These are phyloP conservation scores for Dimargaris xerosporica DNA, from an alignment of 192 early-diverging fungal species.

Conservation along the genomic window DNA sequence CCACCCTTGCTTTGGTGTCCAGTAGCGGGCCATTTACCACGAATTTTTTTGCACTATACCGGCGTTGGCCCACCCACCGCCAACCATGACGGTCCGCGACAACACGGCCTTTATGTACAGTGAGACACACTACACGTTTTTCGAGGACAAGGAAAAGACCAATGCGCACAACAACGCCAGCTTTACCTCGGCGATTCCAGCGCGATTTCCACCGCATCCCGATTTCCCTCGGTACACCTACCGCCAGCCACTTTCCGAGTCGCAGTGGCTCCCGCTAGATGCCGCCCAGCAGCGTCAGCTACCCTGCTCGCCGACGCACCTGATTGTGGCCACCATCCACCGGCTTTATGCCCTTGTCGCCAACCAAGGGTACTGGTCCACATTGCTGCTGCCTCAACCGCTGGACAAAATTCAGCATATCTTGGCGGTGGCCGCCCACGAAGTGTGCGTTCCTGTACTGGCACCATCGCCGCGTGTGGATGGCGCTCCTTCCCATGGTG, in stretches of 20 bases:
- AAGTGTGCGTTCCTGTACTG: too few species aligned
- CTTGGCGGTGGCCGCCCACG: background rate
- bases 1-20: background rate
- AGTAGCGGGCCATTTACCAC: background rate
- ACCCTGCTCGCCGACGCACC: background rate
- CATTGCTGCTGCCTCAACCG: background rate
- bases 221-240: background rate
- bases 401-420: background rate
- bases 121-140: background rate
- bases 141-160: slow-evolving; percentile 1
- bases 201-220: background rate
- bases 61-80: background rate
- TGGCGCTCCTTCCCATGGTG: background rate
- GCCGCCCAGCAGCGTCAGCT: background rate
- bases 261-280: background rate
- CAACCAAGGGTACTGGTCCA: background rate
- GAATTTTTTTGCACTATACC: background rate
- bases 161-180: background rate
- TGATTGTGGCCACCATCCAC: background rate
- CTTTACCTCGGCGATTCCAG: background rate
- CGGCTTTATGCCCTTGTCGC: background rate
- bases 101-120: background rate
- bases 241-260: background rate
- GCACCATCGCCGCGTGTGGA: too few species aligned
- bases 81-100: background rate